Conservation (phyloP, 192 early-diverging fungal genomes). For the Coemansia sp. region DNA sequence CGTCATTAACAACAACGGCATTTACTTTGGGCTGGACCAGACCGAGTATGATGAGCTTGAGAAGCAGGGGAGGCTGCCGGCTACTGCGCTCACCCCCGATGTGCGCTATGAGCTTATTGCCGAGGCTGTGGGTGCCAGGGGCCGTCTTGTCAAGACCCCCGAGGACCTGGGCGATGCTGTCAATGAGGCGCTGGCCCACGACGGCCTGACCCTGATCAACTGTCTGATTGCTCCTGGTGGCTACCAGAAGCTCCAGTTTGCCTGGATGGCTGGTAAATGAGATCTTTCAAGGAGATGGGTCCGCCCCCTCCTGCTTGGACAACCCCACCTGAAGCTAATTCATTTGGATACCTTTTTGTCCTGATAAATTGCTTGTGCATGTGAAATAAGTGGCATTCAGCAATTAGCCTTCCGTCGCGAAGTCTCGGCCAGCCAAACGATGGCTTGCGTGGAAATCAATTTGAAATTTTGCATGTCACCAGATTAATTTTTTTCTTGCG, state of each 20-base stretch:
- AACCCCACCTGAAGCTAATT: too few relatives aligned
- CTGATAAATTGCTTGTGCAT: background rate
- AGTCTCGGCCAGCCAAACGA: too few relatives aligned
- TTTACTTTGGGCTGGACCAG: constrained; percentile 67
- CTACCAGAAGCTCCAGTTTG: constrained; percentile 60
- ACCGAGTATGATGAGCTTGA: constrained; percentile 54
- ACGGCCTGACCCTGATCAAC: constrained; percentile 67
- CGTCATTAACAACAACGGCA: constrained; percentile 80
- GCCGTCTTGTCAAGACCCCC: constrained; percentile 61
- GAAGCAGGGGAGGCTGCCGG: constrained; percentile 52
- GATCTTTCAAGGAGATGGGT: too few relatives aligned
- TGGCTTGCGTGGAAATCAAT: too few relatives aligned
- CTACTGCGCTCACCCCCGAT: constrained; percentile 67
- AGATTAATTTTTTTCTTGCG: too few relatives aligned
- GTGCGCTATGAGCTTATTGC: constrained; percentile 71
- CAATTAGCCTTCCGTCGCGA: too few relatives aligned
- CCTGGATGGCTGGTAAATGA: constrained; percentile 54
- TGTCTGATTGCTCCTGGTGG: constrained; percentile 68
- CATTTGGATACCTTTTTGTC: too few relatives aligned
- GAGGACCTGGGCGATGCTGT: constrained; percentile 60
- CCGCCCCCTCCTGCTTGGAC: too few relatives aligned
- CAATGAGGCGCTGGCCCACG: constrained; percentile 39
- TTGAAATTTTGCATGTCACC: too few relatives aligned
- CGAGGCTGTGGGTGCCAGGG: constrained; percentile 66
- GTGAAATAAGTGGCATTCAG: constrained; percentile 3